Conservation (phyloP, 495 filamentous ascomycete species). For the Filosporella fistucella region DNA sequence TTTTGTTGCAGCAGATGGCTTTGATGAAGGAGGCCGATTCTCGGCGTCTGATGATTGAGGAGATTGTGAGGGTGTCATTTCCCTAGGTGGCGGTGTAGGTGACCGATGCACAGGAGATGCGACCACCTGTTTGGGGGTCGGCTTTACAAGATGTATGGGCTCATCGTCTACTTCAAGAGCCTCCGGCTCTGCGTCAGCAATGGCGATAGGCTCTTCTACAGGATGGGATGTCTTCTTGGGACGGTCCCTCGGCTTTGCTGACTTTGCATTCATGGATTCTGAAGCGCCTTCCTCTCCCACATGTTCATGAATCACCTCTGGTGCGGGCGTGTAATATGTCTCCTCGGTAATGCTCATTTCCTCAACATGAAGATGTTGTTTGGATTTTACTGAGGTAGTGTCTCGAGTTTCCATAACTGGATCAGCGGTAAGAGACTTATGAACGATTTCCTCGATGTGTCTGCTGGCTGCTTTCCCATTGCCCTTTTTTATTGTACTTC, state of each 20-base stretch:
- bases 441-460: conserved; percentile 29
- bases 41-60: conserved; percentile 79
- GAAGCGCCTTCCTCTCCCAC: neutral
- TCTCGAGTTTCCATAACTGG: neutral
- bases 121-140: too few species aligned
- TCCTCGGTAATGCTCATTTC: conserved; percentile 17
- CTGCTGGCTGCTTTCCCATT: conserved; percentile 38
- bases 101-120: conserved; percentile 4
- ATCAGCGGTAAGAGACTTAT: conserved; percentile 10
- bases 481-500: conserved; percentile 39
- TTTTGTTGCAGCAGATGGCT: conserved; percentile 31
- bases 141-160: too few species aligned
- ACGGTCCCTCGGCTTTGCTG: conserved; percentile 10
- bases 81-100: conserved; percentile 18
- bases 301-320: conserved; percentile 1
- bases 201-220: conserved; percentile 10
- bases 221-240: conserved; percentile 16
- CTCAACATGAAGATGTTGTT: conserved; percentile 4
- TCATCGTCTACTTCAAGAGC: neutral
- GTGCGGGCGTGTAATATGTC: conserved; percentile 7
- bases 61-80: conserved; percentile 49
- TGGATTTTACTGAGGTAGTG: neutral
- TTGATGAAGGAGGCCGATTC: conserved; percentile 67
- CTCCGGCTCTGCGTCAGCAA: conserved; percentile 7
- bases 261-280: conserved; percentile 13